Evolutionary conservation across 2,329 filamentous ascomycete genomes (phyloP), one percentile per base, ranked within the genome.

Genomic region (Coleophoma cylindrospora): DNA sequence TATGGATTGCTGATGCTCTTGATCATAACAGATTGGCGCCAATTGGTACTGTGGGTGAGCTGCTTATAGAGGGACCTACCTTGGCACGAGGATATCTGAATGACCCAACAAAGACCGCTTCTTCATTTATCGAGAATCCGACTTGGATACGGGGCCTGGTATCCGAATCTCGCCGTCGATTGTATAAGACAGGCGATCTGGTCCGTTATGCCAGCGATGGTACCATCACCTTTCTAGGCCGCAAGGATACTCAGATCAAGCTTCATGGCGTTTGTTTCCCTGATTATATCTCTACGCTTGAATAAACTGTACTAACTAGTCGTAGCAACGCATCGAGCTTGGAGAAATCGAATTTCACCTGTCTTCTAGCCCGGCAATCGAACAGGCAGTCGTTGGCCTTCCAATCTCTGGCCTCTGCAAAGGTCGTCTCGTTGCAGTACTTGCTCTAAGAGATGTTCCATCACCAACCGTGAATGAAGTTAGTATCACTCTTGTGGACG

Each of bases 261-360:
- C 68, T 85, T 19, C 74, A 81, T 36, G 81, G 81, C 1, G n/a
- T n/a, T n/a, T n/a, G n/a, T n/a, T n/a, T n/a, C n/a, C n/a, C n/a
- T n/a, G n/a, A n/a, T n/a, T n/a, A n/a, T n/a, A n/a, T n/a, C n/a
- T n/a, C n/a, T n/a, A n/a, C n/a, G n/a, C n/a, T n/a, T n/a, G n/a
- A n/a, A n/a, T n/a, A n/a, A n/a, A n/a, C n/a, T n/a, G n/a, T n/a
- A n/a, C n/a, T n/a, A n/a, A n/a, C n/a, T n/a, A n/a, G n/a, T n/a
- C n/a, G n/a, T n/a, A n/a, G n/a, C 81, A 85, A 59, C 70, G 81
- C 38, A 70, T 85, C 8, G 81, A 85, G 57, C 77, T 84, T 53
- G 77, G 75, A 15, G 81, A 85, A 59, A 71, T 70, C 44, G 75
- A 36, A 19, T 9, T 9, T 40, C 38, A 17, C 15, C 38, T 40